Base-by-base conservation (phyloP, 495 filamentous ascomycete species). In the Rostrohypoxylon terebratum region DNA sequence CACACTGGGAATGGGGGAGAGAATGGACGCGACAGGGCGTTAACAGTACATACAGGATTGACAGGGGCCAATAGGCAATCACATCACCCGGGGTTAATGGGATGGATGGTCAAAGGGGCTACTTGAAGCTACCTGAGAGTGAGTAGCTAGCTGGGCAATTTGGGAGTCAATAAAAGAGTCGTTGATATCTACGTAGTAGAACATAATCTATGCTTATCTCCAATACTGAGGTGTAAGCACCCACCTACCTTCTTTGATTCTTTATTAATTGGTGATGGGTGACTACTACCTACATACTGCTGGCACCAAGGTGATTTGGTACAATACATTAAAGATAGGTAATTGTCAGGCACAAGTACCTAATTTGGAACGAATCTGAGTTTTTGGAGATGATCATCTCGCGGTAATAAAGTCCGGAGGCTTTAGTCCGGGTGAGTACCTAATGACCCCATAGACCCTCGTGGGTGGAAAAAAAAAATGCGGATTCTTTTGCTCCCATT, bases 1-100 rank as follows among this genome's bases (percentile, higher is more conserved):
- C 42, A 18, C 42, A 20, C 23, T 33, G 55, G 31, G 23, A 53
- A 55, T 13, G 28, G 38, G 60, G 60, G 28, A 63, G n/a, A 25
- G 21, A 25, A 61, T 33, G 55, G 21, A 28, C 45, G 18, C 33
- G 63, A 50, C 20, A n/a, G 16, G 58, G 28, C 50, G 60, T 54
- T 42, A 58, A 53, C 53, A 63, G 72, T 75, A 72, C 68, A 72
- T 71, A 75, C 45, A 68, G 63, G 68, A 64, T 61, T 59, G 63
- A 50, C 25, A 57, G 31, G 31, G 71, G 60, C 63, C 66, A 55
- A 62, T 53, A 51, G 28, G 61, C 44, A 69, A 50, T 31, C 14
- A 53, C 13, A n/a, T 33, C n/a, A n/a, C n/a, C n/a, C n/a, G 61
- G 8, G 53, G 50, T 54, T 63, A 63, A 58, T 69, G 23, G 40